These are phyloP conservation scores for Daldinia sp. DNA, from an alignment of 2,329 filamentous ascomycete genomes.

Conservation along the genomic window DNA sequence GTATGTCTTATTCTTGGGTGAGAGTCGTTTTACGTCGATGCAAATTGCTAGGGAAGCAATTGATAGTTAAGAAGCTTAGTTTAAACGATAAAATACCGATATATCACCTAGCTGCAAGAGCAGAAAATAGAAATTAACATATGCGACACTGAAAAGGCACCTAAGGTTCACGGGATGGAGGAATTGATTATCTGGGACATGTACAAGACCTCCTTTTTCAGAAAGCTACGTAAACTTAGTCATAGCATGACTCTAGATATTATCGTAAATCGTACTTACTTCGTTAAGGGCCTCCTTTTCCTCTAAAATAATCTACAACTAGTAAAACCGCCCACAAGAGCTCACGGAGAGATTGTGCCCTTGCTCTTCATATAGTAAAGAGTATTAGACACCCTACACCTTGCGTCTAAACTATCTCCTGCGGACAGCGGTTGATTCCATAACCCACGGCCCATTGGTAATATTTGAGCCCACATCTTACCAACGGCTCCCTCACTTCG, in stretches of 20 bases:
- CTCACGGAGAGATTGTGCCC: background rate
- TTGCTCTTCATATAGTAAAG: background rate
- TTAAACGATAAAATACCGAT: background rate
- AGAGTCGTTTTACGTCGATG: background rate
- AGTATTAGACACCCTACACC: background rate
- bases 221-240: background rate
- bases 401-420: too few relatives aligned
- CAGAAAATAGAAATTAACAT: background rate
- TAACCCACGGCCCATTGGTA: too few relatives aligned
- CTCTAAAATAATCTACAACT: background rate
- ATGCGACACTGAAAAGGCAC: background rate
- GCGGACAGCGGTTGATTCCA: background rate
- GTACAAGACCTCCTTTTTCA: background rate
- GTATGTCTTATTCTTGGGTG: background rate
- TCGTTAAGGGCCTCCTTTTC: background rate
- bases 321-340: background rate
- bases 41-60: background rate
- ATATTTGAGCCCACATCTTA: background rate
- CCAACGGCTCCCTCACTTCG: conserved; percentile 22
- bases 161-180: background rate
- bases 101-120: background rate
- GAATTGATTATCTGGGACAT: background rate
- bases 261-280: conserved; percentile 5
- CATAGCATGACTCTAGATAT: background rate
- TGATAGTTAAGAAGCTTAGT: background rate